A percentile compares a stretch with the other conserved stretches of the same genome.
phyloP scores from a whole-genome alignment of 805 yeast genomes.

The Zygosaccharomyces gambellarensis region DNA sequence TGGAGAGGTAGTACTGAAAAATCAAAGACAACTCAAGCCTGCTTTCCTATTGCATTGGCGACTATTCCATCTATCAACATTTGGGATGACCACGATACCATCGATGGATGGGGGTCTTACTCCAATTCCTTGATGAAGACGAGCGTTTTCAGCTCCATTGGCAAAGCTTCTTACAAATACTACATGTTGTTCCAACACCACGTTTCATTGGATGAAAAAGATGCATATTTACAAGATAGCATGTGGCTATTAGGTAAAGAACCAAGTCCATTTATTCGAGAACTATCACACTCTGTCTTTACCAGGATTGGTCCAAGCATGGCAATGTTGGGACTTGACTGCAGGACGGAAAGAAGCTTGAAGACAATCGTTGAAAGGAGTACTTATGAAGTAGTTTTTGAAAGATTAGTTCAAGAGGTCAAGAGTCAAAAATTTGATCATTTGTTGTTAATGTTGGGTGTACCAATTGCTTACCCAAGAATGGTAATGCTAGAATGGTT shows the following conservation, averaged over 20 bases:
- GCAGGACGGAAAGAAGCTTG: slow-evolving; percentile 82
- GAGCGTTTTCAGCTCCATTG: slow-evolving; percentile 65
- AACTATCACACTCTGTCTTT: slow-evolving; percentile 62
- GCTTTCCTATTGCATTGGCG: slow-evolving; percentile 71
- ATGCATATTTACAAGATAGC: slow-evolving; percentile 40
- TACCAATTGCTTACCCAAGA: slow-evolving; percentile 92
- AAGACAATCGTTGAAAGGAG: slow-evolving; percentile 48
- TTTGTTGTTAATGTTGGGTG: slow-evolving; percentile 78
- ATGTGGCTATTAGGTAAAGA: slow-evolving; percentile 58
- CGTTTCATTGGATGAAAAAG: slow-evolving; percentile 44
- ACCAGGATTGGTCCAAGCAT: slow-evolving; percentile 70
- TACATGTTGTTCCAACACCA: slow-evolving; percentile 93
- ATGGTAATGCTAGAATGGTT: slow-evolving; percentile 84
- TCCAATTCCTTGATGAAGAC: slow-evolving; percentile 66
- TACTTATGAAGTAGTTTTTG: slow-evolving; percentile 59
- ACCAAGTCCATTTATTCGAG: slow-evolving; percentile 65
- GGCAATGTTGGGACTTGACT: slow-evolving; percentile 77
- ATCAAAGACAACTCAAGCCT: slow-evolving; percentile 61
- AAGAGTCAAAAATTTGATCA: slow-evolving; percentile 57
- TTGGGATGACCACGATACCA: slow-evolving; percentile 93
- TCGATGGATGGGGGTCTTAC: slow-evolving; percentile 94
- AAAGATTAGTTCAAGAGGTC: slow-evolving; percentile 55
- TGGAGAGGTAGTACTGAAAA: slow-evolving; percentile 58
- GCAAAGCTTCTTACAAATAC: slow-evolving; percentile 74
- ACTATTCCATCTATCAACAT: slow-evolving; percentile 82